Evolutionary conservation across 768 basidiomycete species (phyloP).

Genomic region (Leucosporidium creatinivorum): DNA sequence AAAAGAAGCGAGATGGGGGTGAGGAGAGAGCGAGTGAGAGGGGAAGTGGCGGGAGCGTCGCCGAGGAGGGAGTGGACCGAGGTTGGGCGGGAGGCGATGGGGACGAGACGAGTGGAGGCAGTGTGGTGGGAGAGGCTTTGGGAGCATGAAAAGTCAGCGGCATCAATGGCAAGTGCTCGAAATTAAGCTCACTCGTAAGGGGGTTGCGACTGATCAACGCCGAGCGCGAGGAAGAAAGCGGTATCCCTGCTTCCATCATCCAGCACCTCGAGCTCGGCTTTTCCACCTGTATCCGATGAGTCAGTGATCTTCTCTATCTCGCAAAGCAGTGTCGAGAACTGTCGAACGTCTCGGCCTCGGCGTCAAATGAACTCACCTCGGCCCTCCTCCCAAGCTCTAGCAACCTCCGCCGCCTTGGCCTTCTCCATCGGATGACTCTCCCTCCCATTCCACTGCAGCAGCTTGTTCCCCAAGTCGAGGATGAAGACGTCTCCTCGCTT

Average conservation of each 20-base stretch:
- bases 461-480: not conserved
- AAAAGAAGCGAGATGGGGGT: not conserved
- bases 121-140: not conserved
- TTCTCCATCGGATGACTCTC: constrained; percentile 2
- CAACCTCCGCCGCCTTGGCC: constrained; percentile 1
- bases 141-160: not conserved
- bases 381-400: not conserved
- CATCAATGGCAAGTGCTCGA: too few relatives aligned
- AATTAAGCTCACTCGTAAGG: not conserved
- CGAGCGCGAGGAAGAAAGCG: not conserved
- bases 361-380: not conserved
- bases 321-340: too few relatives aligned
- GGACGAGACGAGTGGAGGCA: too few relatives aligned
- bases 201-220: not conserved
- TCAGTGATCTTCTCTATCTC: not conserved
- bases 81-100: too few relatives aligned
- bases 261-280: not conserved
- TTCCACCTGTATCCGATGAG: not conserved
- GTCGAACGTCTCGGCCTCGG: too few relatives aligned
- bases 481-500: not conserved
- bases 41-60: not conserved
- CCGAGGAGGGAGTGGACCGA: not conserved
- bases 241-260: not conserved
- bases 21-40: not conserved
- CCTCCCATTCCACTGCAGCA: constrained; percentile 1